These are phyloP conservation scores for Penicillium sp. DNA, from an alignment of 2,329 filamentous ascomycete species.

Conservation along the genomic window DNA sequence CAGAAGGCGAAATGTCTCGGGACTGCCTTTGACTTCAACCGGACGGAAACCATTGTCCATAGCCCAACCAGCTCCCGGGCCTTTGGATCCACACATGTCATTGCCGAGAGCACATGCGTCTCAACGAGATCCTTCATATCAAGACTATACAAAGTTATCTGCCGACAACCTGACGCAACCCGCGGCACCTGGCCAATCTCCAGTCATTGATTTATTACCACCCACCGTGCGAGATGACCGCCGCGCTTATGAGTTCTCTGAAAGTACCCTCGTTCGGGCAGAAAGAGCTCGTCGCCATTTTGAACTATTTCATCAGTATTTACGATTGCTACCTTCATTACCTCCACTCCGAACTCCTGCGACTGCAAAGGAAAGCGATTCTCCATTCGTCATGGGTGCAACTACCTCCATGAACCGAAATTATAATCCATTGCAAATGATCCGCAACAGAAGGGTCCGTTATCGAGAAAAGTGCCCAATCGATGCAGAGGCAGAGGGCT, in stretches of 20 bases:
- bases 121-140: constrained; percentile 23
- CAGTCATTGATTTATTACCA: constrained; percentile 35
- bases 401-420: constrained; percentile 61
- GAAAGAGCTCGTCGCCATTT: constrained; percentile 84
- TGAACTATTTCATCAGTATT: constrained; percentile 83
- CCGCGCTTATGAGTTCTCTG: constrained; percentile 63
- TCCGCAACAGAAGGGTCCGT: constrained; percentile 85
- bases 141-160: constrained; percentile 28
- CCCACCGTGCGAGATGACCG: constrained; percentile 33
- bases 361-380: constrained; percentile 15
- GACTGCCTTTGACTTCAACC: constrained; percentile 56
- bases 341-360: constrained; percentile 63
- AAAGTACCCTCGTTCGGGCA: constrained; percentile 77
- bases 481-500: constrained; percentile 75
- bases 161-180: constrained; percentile 26
- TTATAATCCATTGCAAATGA: constrained; percentile 92
- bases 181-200: constrained; percentile 19
- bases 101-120: constrained; percentile 15
- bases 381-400: constrained; percentile 33
- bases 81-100: constrained; percentile 25
- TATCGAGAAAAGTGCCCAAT: constrained; percentile 76
- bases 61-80: constrained; percentile 25
- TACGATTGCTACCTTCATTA: constrained; percentile 76
- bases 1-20: constrained; percentile 65
- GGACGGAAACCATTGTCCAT: constrained; percentile 39